These are phyloP conservation scores for Naganishia kalamii DNA, from an alignment of 768 basidiomycete species.

Conservation along the genomic window DNA sequence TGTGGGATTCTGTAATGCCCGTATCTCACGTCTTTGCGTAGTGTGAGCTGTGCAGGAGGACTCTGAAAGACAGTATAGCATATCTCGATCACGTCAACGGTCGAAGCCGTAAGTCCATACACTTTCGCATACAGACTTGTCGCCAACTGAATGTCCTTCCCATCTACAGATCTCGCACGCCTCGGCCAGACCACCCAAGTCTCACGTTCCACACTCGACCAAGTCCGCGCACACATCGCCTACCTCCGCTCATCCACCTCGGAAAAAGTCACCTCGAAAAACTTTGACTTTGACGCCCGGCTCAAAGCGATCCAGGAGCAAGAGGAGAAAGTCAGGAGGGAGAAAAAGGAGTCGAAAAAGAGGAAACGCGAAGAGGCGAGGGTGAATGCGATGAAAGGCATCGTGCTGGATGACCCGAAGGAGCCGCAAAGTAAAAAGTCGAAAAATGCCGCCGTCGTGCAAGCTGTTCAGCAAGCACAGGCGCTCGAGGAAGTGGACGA, in stretches of 20 bases:
- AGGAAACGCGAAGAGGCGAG: slow-evolving; percentile 63
- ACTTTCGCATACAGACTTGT: neutral
- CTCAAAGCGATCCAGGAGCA: slow-evolving; percentile 71
- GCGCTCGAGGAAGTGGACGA: slow-evolving; percentile 8
- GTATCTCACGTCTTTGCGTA: slow-evolving; percentile 12
- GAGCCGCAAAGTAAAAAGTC: slow-evolving; percentile 19
- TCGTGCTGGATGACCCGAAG: slow-evolving; percentile 4
- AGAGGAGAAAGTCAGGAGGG: slow-evolving; percentile 60
- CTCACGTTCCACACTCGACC: slow-evolving; percentile 79
- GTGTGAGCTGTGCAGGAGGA: slow-evolving; percentile 84
- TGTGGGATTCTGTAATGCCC: neutral
- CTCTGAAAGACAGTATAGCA: slow-evolving; percentile 85
- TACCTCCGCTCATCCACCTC: slow-evolving; percentile 78
- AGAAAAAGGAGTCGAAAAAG: slow-evolving; percentile 50
- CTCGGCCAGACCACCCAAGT: slow-evolving; percentile 95
- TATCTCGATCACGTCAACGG: slow-evolving; percentile 96
- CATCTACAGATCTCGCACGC: slow-evolving; percentile 70
- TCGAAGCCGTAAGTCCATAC: slow-evolving; percentile 66
- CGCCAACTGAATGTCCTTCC: neutral
- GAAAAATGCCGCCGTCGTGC: neutral
- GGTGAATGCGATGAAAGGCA: slow-evolving; percentile 19
- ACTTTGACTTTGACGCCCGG: slow-evolving; percentile 90
- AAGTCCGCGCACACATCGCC: slow-evolving; percentile 87
- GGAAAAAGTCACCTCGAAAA: slow-evolving; percentile 71
- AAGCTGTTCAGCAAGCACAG: neutral